Evolutionary conservation across 169 alveolate species (phyloP).

Genomic region (Perkinsus marinus): DNA sequence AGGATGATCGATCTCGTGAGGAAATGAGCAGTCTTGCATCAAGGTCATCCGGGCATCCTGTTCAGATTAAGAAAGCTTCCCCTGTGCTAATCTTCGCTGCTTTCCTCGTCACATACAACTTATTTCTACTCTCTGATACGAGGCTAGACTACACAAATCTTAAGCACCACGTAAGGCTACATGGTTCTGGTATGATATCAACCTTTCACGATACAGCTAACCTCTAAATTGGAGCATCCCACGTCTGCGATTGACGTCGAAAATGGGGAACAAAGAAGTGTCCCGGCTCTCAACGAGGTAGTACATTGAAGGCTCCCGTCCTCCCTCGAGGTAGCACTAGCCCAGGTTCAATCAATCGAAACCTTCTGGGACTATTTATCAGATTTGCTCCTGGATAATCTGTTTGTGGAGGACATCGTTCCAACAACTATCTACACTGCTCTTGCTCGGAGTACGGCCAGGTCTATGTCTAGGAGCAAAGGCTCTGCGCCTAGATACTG

Average conservation of each 20-base stretch:
- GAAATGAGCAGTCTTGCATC: neutral
- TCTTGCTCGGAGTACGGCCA: neutral
- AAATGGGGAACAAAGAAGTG: neutral
- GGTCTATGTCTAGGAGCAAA: neutral
- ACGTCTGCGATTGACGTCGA: neutral
- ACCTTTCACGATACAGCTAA: neutral
- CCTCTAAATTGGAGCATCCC: neutral
- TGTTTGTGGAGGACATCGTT: neutral
- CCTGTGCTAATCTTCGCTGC: neutral
- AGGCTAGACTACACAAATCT: neutral
- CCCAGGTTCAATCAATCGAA: neutral
- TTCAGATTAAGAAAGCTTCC: neutral
- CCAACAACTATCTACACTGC: neutral
- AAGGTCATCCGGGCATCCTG: neutral
- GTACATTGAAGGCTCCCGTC: neutral
- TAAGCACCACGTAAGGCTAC: neutral
- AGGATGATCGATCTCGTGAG: neutral
- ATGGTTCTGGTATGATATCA: neutral
- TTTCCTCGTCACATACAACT: neutral
- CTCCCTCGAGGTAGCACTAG: neutral
- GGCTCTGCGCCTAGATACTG: neutral
- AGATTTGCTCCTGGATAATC: neutral
- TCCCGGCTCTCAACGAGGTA: neutral
- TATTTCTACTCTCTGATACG: neutral
- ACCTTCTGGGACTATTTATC: neutral